These are phyloP conservation scores for Sambucus nigra DNA, from an alignment of 129 eudicot species.

Conservation along the genomic window DNA sequence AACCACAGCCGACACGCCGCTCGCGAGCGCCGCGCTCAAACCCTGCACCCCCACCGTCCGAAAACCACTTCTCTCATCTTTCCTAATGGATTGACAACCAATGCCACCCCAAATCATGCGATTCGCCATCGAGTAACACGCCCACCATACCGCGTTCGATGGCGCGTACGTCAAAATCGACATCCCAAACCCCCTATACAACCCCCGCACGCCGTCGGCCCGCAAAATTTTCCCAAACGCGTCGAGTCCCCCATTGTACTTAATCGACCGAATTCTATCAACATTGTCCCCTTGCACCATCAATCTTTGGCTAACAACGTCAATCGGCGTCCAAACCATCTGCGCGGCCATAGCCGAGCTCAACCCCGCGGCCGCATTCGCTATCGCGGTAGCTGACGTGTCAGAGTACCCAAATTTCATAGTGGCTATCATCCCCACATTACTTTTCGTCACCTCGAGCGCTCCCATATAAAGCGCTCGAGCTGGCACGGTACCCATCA, in stretches of 20 bases:
- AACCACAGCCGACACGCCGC: constrained; percentile 78
- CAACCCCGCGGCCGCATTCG: constrained; percentile 72
- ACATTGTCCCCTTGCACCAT: constrained; percentile 66
- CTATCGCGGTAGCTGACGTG: constrained; percentile 48
- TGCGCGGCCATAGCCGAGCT: constrained; percentile 85
- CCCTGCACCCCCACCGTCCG: constrained; percentile 72
- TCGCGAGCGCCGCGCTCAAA: constrained; percentile 70
- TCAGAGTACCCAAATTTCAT: constrained; percentile 59
- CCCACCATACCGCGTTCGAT: constrained; percentile 95
- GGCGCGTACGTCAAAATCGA: constrained; percentile 83
- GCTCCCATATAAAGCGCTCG: constrained; percentile 87
- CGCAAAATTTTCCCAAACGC: constrained; percentile 60
- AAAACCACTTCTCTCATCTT: constrained; percentile 40
- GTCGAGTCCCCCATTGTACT: constrained; percentile 61
- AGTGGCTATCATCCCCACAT: constrained; percentile 53
- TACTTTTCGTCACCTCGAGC: constrained; percentile 76
- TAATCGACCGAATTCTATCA: constrained; percentile 18
- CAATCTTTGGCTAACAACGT: constrained; percentile 84
- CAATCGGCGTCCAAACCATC: constrained; percentile 86
- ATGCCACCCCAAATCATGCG: constrained; percentile 55
- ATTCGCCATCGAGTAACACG: constrained; percentile 53
- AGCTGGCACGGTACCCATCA: constrained; percentile 84
- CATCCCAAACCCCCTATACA: constrained; percentile 81
- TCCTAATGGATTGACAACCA: constrained; percentile 39
- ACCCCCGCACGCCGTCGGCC: constrained; percentile 59